phyloP scores from a whole-genome alignment of 106 monocot genomes.

The Vanilla planifolia region DNA sequence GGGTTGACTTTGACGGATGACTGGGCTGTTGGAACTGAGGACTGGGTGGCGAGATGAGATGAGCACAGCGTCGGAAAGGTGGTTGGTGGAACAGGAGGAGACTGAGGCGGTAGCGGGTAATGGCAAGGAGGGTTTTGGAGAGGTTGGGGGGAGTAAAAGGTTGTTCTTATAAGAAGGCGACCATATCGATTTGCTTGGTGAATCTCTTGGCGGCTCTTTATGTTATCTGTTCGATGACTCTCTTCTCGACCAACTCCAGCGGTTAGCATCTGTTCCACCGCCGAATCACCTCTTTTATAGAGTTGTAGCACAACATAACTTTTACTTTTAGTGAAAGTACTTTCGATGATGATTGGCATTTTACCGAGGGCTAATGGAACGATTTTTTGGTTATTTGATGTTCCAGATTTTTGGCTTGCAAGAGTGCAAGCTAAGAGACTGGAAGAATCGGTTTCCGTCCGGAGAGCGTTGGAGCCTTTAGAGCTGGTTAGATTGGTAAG shows the following conservation, averaged over 20 bases:
- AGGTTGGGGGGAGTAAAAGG: neutral
- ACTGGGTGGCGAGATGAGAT: slow-evolving; percentile 1
- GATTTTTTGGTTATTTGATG: neutral
- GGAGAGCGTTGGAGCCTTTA: neutral
- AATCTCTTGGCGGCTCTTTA: slow-evolving; percentile 7
- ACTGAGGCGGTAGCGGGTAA: neutral
- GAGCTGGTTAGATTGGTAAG: slow-evolving; percentile 8
- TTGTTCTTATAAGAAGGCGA: slow-evolving; percentile 2
- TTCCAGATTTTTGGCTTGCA: neutral
- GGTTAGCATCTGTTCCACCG: slow-evolving; percentile 1
- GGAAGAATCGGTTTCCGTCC: slow-evolving; percentile 3
- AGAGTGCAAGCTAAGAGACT: neutral
- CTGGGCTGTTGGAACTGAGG: no score
- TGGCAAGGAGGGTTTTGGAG: slow-evolving; percentile 2
- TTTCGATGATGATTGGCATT: neutral
- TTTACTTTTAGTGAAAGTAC: no score
- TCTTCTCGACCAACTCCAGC: neutral
- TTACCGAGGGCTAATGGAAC: neutral
- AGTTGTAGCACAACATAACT: neutral
- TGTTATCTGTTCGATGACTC: neutral
- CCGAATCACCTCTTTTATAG: neutral
- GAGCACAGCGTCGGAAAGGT: neutral
- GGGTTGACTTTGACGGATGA: no score
- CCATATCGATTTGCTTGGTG: slow-evolving; percentile 3
- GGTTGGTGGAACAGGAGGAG: neutral